Evolutionary conservation across 768 basidiomycete species (phyloP).

Genomic region (Rhizopogon salebrosus): DNA sequence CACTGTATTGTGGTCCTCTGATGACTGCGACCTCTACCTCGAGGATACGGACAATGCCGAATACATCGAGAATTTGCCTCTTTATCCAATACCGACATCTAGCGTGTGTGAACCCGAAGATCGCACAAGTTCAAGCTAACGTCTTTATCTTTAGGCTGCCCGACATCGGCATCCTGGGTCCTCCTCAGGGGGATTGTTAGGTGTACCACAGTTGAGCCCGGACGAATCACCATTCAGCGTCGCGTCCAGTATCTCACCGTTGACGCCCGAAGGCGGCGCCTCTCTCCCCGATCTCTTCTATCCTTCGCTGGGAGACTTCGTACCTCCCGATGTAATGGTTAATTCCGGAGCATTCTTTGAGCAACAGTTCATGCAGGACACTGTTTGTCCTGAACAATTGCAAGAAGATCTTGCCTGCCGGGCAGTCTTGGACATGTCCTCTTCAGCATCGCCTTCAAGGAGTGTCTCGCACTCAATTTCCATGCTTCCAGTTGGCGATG

Average conservation of each 20-base stretch:
- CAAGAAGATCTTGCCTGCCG: constrained; percentile 16
- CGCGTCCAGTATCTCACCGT: constrained; percentile 17
- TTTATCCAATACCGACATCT: too few species aligned
- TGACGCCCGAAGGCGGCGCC: constrained; percentile 11
- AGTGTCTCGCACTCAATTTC: not conserved
- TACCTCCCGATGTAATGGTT: not conserved
- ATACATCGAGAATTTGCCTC: not conserved
- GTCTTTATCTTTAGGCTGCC: not conserved
- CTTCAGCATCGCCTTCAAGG: not conserved
- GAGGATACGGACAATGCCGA: not conserved
- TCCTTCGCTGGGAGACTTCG: not conserved
- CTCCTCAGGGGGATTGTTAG: not conserved
- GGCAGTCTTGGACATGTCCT: not conserved
- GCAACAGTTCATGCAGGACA: not conserved
- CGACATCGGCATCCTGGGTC: not conserved
- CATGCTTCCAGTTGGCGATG: not conserved
- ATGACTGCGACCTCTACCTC: not conserved
- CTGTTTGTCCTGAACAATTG: not conserved
- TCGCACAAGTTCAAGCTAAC: not conserved
- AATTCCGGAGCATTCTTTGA: not conserved
- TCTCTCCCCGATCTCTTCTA: not conserved
- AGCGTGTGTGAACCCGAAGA: not conserved
- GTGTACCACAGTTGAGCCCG: constrained; percentile 15
- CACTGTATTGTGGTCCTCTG: not conserved
- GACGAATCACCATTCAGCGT: constrained; percentile 19